Evolutionary conservation across 371 early-diverging fungal genomes (phyloP).

Genomic region (Mortierella sp.): DNA sequence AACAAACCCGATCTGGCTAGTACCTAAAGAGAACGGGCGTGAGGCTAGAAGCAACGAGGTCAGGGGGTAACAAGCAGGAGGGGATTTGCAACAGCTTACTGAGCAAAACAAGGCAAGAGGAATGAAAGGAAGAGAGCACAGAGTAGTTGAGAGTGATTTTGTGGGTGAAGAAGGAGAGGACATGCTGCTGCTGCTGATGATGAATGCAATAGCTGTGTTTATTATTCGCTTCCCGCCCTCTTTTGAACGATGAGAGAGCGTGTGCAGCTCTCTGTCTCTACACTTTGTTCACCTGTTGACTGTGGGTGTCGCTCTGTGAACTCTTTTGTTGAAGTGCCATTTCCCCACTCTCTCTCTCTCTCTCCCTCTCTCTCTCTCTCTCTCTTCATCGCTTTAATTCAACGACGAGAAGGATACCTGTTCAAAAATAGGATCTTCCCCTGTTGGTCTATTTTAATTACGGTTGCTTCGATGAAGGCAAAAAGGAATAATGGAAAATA

Average conservation of each 20-base stretch:
- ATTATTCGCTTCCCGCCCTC: conserved; percentile 6
- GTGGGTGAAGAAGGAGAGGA: neutral
- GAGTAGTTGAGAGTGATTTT: neutral
- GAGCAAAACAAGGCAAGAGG: neutral
- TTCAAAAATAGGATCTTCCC: neutral
- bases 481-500: too few relatives aligned
- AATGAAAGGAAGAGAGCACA: neutral
- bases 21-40: neutral
- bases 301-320: neutral
- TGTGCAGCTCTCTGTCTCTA: too few relatives aligned
- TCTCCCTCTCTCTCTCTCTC: neutral
- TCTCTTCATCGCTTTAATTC: neutral
- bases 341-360: neutral
- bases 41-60: neutral
- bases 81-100: too few relatives aligned
- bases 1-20: neutral
- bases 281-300: too few relatives aligned
- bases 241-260: neutral
- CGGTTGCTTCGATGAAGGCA: neutral
- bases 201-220: neutral
- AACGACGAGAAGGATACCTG: neutral
- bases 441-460: neutral
- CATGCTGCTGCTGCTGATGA: neutral
- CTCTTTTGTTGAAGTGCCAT: neutral
- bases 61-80: neutral